Base-by-base conservation (phyloP, 2,329 filamentous ascomycete species). In the Fusarium sp. region DNA sequence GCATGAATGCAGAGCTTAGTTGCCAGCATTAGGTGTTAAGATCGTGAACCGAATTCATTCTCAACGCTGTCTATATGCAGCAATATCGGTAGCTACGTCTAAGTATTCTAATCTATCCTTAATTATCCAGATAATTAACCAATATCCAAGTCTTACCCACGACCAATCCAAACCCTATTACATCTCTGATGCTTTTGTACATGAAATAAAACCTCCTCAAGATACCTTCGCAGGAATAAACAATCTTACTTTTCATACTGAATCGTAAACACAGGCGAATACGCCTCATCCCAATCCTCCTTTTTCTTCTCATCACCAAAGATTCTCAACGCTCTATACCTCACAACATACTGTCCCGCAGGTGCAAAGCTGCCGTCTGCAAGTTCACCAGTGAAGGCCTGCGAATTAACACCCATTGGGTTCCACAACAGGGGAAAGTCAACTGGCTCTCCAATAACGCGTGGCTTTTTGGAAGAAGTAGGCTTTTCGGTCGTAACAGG, bases 271-370 rank as follows among this genome's bases (percentile, higher is more conserved):
- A 79, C 59, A 1, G 76, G 74, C 14, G 85, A 81, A 71, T 84
- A 80, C 26, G 76, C 74, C 2, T 78, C 73, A 30, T 88, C 86
- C 78, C 86, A 89, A 52, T 89, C 85, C 7, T 76, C 78, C 4
- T 79, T 65, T 60, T 83, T 80, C 17, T 78, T 76, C 37, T 78
- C 76, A 61, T 89, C 81, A 8, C 87, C 87, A 73, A 85, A 87
- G 64, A 89, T 82, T 64, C 82, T 83, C 68, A 89, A 76, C 5
- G 86, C 84, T 61, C 82, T 82, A 33, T 88, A 79, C 2, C 80
- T 79, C 53, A 89, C 79, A 76, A 83, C 85, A 77, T 89, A 89
- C 32, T 75, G 73, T 14, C 87, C 87, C 1, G 81, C 79, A 1
- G 85, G 83, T 3, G 82, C 86, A 64, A 85, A 87, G 2, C 73